A percentile compares a stretch with the other conserved stretches of the same genome.
These are phyloP conservation scores for Sarocladium kiliense DNA, from an alignment of 2,329 filamentous ascomycete species.

Conservation along the genomic window DNA sequence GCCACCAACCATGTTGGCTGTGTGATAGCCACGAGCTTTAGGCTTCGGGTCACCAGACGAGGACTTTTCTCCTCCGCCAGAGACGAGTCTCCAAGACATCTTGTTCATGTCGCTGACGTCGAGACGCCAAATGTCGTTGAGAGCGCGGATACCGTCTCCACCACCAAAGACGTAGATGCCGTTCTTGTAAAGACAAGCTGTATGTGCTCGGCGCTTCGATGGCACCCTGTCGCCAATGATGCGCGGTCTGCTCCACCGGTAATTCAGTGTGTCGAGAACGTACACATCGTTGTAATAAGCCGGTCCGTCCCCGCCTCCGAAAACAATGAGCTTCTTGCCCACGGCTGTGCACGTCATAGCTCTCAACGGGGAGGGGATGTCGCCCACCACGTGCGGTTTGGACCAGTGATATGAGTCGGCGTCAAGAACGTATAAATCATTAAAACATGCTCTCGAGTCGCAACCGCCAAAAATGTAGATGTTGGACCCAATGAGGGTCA, in stretches of 20 bases:
- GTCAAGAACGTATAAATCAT: constrained; percentile 64
- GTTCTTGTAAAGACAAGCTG: constrained; percentile 66
- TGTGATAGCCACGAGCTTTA: constrained; percentile 65
- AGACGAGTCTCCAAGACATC: constrained; percentile 65
- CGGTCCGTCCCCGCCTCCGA: constrained; percentile 65
- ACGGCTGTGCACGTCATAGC: constrained; percentile 70
- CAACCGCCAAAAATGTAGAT: constrained; percentile 67
- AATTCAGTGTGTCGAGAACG: constrained; percentile 66
- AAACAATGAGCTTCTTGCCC: constrained; percentile 64
- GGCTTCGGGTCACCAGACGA: constrained; percentile 39
- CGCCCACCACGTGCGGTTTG: constrained; percentile 57
- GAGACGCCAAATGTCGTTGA: constrained; percentile 69
- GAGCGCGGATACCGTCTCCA: constrained; percentile 62
- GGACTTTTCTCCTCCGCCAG: constrained; percentile 30
- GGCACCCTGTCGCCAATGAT: constrained; percentile 54
- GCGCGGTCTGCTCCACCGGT: constrained; percentile 59
- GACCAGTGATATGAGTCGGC: constrained; percentile 68
- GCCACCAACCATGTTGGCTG: constrained; percentile 66
- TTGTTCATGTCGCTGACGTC: constrained; percentile 62
- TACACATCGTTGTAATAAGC: constrained; percentile 70
- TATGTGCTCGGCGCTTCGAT: constrained; percentile 60
- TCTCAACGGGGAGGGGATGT: constrained; percentile 58
- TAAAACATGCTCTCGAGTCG: constrained; percentile 62
- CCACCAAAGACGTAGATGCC: constrained; percentile 70
- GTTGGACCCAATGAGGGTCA: constrained; percentile 60